Conservation (phyloP, 163 green algal genomes). For the Coccomyxa subellipsoidea region DNA sequence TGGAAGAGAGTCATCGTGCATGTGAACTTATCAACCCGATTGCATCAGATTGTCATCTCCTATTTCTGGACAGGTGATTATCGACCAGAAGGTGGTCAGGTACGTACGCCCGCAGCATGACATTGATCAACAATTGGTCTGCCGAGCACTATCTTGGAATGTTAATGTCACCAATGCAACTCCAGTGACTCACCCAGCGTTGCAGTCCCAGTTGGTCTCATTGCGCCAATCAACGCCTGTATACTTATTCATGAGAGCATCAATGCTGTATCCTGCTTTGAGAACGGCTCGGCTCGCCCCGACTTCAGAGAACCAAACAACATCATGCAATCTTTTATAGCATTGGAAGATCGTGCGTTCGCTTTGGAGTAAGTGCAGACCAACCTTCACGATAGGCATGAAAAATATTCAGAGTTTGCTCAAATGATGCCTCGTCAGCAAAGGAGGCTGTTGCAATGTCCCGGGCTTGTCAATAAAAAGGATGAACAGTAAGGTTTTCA, state of each 20-base stretch:
- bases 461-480: no score
- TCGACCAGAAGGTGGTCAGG: neutral
- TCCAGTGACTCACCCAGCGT: slow-evolving; percentile 24
- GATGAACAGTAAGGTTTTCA: no score
- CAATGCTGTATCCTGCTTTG: slow-evolving; percentile 53
- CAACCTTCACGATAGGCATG: slow-evolving; percentile 7
- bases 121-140: neutral
- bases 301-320: slow-evolving; percentile 51
- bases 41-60: no score
- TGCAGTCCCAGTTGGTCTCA: slow-evolving; percentile 30
- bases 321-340: slow-evolving; percentile 37
- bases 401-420: neutral
- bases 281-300: slow-evolving; percentile 50
- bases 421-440: neutral
- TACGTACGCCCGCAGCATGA: no score
- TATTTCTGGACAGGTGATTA: neutral
- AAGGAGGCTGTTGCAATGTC: no score
- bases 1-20: neutral
- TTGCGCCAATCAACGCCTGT: slow-evolving; percentile 36
- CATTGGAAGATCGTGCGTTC: slow-evolving; percentile 37
- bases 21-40: neutral
- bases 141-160: neutral
- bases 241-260: slow-evolving; percentile 58
- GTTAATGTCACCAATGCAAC: no score
- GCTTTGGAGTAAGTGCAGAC: slow-evolving; percentile 24